Base-by-base conservation (phyloP, 768 basidiomycete genomes). In the Leccinum uliginosum region DNA sequence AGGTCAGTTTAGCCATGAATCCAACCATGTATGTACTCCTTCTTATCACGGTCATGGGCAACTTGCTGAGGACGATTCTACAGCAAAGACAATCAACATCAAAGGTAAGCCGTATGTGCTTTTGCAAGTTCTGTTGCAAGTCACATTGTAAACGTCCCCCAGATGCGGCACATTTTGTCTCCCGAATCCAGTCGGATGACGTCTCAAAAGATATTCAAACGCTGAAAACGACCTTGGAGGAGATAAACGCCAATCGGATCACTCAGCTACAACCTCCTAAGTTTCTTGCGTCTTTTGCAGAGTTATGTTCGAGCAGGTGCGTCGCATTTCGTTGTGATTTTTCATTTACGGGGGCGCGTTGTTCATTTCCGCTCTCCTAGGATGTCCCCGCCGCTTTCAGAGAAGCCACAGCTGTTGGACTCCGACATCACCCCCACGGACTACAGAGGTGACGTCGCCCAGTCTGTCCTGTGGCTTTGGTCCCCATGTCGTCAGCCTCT, bases 211-310 rank as follows among this genome's bases (percentile, higher is more conserved):
- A 68, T n/a, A 68, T 79, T 29, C 66, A 75, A 47, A 63, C 56
- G 21, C 59, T 67, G 10, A 66, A 75, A 26, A 61, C 70, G 52
- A 60, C 68, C 6, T 69, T 75, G 14, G 75, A 76, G 43, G 68
- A 69, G 53, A 66, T 84, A 54, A 70, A 66, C 24, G 73, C 74
- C 29, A 64, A 65, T 24, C 69, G 76, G 59, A 75, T 77, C 26
- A 65, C 73, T 48, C 78, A 71, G 59, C 62, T 72, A 27, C 75
- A 82, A 57, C 73, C 79, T 23, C 74, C 75, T 6, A 81, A 79
- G 63, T 76, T 83, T 32, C 70, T 77, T 26, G 75, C 76, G 35
- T 65, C 74, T 4, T 80, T 80, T 24, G 67, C 73, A 23, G 76
- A 77, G 21, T 75, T 71, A 6, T 72, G 71, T 40, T 62, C 67